Evolutionary conservation across 2,329 filamentous ascomycete genomes (phyloP).

Genomic region (Fusarium paranaense): DNA sequence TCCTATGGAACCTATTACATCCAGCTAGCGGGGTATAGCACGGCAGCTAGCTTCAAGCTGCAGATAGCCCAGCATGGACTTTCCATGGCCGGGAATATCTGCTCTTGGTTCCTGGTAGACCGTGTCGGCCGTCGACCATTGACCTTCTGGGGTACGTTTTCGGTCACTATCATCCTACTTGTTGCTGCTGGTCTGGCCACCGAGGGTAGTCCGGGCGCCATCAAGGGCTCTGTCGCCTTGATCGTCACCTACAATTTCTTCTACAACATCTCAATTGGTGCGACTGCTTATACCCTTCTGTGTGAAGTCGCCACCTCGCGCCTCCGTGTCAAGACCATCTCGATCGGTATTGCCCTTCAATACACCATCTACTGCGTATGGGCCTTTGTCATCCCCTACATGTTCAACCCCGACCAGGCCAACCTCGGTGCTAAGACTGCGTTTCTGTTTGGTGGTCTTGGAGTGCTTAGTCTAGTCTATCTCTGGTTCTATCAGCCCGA

Average conservation of each 20-base stretch:
- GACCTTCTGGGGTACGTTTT: not conserved
- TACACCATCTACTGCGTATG: not conserved
- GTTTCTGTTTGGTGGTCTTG: slow-evolving; percentile 10
- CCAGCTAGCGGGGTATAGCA: not conserved
- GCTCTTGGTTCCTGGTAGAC: not conserved
- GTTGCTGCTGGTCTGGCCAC: not conserved
- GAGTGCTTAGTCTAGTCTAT: not conserved
- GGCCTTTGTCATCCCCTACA: slow-evolving; percentile 14
- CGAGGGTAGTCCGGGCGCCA: not conserved
- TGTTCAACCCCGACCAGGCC: slow-evolving; percentile 18
- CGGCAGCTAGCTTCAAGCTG: not conserved
- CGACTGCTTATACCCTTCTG: not conserved
- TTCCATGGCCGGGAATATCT: not conserved
- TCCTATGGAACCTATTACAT: not conserved
- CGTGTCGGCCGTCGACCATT: not conserved
- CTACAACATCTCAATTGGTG: not conserved
- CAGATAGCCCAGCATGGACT: not conserved
- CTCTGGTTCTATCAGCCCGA: not conserved
- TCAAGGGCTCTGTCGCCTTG: not conserved
- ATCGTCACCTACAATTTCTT: not conserved
- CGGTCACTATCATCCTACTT: not conserved
- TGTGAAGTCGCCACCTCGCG: not conserved
- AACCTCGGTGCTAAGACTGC: slow-evolving; percentile 16
- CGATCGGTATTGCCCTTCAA: not conserved
- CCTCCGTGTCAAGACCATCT: not conserved